phyloP scores from a whole-genome alignment of 208 protist species.

The Novymonas esmeraldas region DNA sequence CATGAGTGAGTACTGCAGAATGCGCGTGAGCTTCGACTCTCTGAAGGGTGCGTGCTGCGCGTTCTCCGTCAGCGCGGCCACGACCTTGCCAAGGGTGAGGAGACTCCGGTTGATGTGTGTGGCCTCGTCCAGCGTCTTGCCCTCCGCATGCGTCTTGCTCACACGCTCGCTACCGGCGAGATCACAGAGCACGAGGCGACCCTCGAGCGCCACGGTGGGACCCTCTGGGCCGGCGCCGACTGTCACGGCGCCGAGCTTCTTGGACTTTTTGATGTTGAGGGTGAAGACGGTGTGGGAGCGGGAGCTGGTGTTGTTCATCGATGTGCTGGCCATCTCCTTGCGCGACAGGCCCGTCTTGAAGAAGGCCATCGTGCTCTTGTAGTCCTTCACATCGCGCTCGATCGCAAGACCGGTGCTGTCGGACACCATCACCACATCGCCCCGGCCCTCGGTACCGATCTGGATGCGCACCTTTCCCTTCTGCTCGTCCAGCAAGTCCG shows the following conservation, averaged over 20 bases:
- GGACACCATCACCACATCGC: constrained; percentile 80
- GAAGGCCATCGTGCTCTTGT: constrained; percentile 70
- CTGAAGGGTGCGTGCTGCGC: constrained; percentile 88
- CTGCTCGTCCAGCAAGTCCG: constrained; percentile 78
- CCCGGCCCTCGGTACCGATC: constrained; percentile 70
- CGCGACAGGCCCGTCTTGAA: constrained; percentile 81
- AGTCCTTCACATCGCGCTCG: constrained; percentile 64
- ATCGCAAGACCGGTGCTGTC: constrained; percentile 62
- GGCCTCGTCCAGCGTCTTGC: constrained; percentile 94
- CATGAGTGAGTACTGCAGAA: constrained; percentile 92
- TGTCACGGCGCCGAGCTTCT: constrained; percentile 44
- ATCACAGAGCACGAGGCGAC: constrained; percentile 96
- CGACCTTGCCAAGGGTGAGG: constrained; percentile 91
- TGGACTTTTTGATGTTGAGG: constrained; percentile 85
- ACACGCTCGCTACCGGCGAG: constrained; percentile 97
- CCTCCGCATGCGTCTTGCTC: constrained; percentile 91
- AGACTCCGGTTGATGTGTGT: constrained; percentile 97
- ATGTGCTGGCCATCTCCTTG: constrained; percentile 91
- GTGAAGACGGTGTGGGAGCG: constrained; percentile 94
- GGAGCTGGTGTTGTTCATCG: constrained; percentile 92
- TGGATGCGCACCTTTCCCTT: constrained; percentile 82
- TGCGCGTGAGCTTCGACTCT: constrained; percentile 95
- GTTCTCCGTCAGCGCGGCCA: constrained; percentile 82
- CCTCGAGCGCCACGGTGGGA: constrained; percentile 63
- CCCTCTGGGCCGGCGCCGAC: constrained; percentile 14